phyloP scores from a whole-genome alignment of 2,329 filamentous ascomycete species.

The Penicillium sumatraense region DNA sequence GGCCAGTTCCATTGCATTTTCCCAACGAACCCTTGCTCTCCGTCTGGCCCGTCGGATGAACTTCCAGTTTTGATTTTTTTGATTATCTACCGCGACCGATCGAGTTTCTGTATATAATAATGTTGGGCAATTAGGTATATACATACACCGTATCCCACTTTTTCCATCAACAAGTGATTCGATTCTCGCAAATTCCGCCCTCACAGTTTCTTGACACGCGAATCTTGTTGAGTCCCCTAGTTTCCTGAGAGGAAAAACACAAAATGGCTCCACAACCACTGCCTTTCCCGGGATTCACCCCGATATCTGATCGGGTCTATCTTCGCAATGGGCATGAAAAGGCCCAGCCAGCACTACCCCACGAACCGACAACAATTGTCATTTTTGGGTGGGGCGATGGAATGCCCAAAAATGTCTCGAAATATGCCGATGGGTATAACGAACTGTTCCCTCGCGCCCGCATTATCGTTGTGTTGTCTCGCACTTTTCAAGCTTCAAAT shows the following conservation, averaged over 20 bases:
- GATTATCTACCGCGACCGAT: not conserved
- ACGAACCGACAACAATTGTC: conserved; percentile 37
- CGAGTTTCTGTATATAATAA: not conserved
- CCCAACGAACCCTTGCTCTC: not conserved
- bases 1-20: not conserved
- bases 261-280: conserved; percentile 25
- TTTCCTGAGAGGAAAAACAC: not conserved
- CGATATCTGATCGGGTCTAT: conserved; percentile 55
- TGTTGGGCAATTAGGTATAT: not conserved
- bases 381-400: conserved; percentile 65
- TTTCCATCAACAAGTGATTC: not conserved
- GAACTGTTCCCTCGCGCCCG: conserved; percentile 56
- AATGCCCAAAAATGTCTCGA: conserved; percentile 58
- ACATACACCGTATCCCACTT: not conserved
- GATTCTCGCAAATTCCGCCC: not conserved
- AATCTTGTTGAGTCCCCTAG: not conserved
- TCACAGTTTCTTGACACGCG: not conserved
- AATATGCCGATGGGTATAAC: conserved; percentile 60
- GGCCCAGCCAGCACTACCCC: conserved; percentile 32
- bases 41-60: not conserved
- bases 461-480: conserved; percentile 58
- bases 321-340: conserved; percentile 39
- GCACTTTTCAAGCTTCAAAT: conserved; percentile 54
- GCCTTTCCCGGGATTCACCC: conserved; percentile 51
- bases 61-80: conserved; percentile 1